Evolutionary conservation across 306 rosid genomes (phyloP).

Genomic region (Vachellia pachyceras): DNA sequence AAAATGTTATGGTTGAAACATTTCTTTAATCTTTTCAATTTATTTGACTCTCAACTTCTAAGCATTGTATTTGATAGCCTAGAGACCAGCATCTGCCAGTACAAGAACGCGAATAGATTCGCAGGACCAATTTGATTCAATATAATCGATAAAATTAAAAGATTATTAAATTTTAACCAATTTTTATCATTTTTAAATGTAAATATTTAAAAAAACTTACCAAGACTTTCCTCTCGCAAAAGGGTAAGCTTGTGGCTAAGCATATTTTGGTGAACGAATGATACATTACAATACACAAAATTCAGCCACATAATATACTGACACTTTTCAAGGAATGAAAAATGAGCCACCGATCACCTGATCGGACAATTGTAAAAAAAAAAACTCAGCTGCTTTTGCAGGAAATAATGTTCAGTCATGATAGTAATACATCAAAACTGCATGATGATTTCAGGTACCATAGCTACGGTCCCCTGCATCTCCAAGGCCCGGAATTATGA

Average conservation of each 20-base stretch:
- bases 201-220: background rate
- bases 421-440: constrained; percentile 42
- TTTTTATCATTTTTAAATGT: background rate
- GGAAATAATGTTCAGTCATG: background rate
- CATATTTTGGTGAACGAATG: background rate
- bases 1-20: too few species aligned
- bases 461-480: constrained; percentile 97
- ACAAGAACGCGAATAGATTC: background rate
- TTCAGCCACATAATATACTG: background rate
- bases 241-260: background rate
- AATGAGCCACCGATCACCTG: constrained; percentile 2
- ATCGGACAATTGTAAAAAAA: background rate
- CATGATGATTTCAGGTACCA: constrained; percentile 59
- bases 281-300: background rate
- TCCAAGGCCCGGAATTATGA: constrained; percentile 95
- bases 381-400: constrained; percentile 7
- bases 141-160: too few species aligned
- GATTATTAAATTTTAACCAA: too few species aligned
- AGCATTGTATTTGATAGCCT: background rate
- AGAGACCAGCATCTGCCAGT: background rate
- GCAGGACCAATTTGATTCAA: background rate
- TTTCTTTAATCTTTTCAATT: too few species aligned
- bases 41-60: too few species aligned
- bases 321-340: background rate
- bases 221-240: background rate